phyloP scores from a whole-genome alignment of 768 basidiomycete species.

The Xerocomus brunneocitrinus region DNA sequence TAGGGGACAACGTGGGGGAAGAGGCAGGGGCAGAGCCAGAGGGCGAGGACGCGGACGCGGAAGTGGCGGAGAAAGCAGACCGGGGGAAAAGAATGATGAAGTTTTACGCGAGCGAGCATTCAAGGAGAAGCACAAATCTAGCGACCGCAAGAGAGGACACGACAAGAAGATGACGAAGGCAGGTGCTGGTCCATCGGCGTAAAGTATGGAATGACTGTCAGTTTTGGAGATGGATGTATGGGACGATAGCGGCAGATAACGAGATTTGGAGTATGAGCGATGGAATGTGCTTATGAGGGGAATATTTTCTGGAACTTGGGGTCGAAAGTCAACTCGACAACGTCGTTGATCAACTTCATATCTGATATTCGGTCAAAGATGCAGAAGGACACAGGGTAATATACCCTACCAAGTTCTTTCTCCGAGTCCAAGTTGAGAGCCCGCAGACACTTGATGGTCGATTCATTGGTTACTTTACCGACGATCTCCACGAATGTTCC shows the following conservation, averaged over 20 bases:
- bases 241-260: not conserved
- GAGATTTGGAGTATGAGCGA: not conserved
- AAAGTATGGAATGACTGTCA: not conserved
- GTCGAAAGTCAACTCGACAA: slow-evolving; percentile 58
- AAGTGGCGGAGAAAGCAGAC: slow-evolving; percentile 32
- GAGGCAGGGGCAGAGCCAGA: slow-evolving; percentile 40
- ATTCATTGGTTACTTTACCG: slow-evolving; percentile 52
- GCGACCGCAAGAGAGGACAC: slow-evolving; percentile 75
- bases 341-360: slow-evolving; percentile 57
- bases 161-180: slow-evolving; percentile 83
- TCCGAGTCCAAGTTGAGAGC: slow-evolving; percentile 50
- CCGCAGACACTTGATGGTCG: slow-evolving; percentile 52
- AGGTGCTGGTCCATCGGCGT: slow-evolving; percentile 40
- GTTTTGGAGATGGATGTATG: not conserved
- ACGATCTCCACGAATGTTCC: slow-evolving; percentile 65
- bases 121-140: slow-evolving; percentile 81
- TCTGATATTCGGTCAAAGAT: slow-evolving; percentile 36
- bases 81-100: slow-evolving; percentile 36
- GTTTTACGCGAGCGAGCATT: slow-evolving; percentile 56
- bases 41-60: slow-evolving; percentile 37
- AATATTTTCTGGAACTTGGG: slow-evolving; percentile 52
- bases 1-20: slow-evolving; percentile 13
- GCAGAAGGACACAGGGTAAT: not conserved
- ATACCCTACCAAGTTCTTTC: slow-evolving; percentile 52
- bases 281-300: slow-evolving; percentile 13